Base-by-base conservation (phyloP, 78 protist species). In the Chrysochromulina parva region DNA sequence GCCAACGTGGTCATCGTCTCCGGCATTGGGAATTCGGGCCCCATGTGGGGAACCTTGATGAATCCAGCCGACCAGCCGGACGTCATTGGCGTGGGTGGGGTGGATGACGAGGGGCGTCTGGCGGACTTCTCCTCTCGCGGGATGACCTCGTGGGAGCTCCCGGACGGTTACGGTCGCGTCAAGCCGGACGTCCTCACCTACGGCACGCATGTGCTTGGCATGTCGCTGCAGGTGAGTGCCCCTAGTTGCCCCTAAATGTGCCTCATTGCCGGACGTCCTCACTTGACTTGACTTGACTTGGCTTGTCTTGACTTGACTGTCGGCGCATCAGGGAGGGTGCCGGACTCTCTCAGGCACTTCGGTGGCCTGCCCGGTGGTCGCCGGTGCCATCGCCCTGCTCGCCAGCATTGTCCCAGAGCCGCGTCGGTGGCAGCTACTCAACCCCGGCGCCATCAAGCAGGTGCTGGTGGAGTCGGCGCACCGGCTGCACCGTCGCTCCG, bases 11-110 rank as follows among this genome's bases (percentile, higher is more conserved):
- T 95, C n/a, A 92, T 98, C 20, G 96, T 97, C 4, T 89, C 96
- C 0, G 99, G 99, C 11, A 95, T 96, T 47, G 99, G 99, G 13
- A 98, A 98, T 91, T 96, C 96, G 58, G 99, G 99, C n/a, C 99
- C 99, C 1, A 52, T 92, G 50, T 97, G 94, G 90, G 99, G 98
- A 90, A 97, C 99, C 47, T 81, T 97, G 28, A 96, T 93, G 94
- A 97, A 98, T 80, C 99, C 99, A 0, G 99, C 97, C 0, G 99
- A 98, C 88, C 96, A 93, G 88, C 55, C 69, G 54, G 97, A 97
- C 62, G 99, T 98, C 2, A 91, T 98, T 53, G 99, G 98, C n/a
- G 99, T 88, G 22, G 84, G 71, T 17, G 90, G 62, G 16, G 26
- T 53, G 62, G 20, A 53, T 17, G 38, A 48, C 19, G n/a, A 38